Base-by-base conservation (phyloP, 768 basidiomycete genomes). In the Leucocoprinus leucothites region DNA sequence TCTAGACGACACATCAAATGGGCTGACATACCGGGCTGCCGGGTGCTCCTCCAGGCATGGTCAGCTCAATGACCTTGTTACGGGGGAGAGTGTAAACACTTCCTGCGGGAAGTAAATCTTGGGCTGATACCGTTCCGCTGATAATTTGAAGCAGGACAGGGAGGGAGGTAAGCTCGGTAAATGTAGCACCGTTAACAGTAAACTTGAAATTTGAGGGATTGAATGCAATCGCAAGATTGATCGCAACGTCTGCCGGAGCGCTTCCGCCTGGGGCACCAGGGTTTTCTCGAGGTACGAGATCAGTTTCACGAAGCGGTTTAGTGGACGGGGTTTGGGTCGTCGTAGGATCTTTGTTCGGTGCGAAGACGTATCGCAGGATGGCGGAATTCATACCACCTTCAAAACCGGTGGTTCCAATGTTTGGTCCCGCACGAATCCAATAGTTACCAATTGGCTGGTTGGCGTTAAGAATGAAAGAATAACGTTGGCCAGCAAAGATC, bases 401-500 rank as follows among this genome's bases (percentile, higher is more conserved):
- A 67, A 78, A 79, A 3, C 22, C 43, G 5, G 42, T 53, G 3
- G 51, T 34, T 22, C 51, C 51, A 47, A 58, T 11, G 47, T 72
- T 70, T 2, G 76, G 74, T 7, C 64, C n/a, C 2, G 73, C 72
- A 18, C 69, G 74, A 45, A 75, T 71, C 73, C 78, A 77, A 46
- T 78, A 79, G 55, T 76, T 78, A 44, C 61, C 66, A 28, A 72
- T 48, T 1, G 60, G 44, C 36, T 66, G 61, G 50, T 65, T 62
- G 7, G 67, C 61, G 42, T 57, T 58, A 57, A 78, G 57, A 9
- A 81, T 63, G 56, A 81, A 66, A 0, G 80, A 82, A 51, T 82
- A 82, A 6, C 80, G 73, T 57, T 82, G 80, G 1, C 73, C 82
- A 9, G 69, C 67, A 51, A 71, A 77, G 46, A 82, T 73, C 6